Base-by-base conservation (phyloP, 805 yeast genomes). In the Komagataella kurtzmanii region DNA sequence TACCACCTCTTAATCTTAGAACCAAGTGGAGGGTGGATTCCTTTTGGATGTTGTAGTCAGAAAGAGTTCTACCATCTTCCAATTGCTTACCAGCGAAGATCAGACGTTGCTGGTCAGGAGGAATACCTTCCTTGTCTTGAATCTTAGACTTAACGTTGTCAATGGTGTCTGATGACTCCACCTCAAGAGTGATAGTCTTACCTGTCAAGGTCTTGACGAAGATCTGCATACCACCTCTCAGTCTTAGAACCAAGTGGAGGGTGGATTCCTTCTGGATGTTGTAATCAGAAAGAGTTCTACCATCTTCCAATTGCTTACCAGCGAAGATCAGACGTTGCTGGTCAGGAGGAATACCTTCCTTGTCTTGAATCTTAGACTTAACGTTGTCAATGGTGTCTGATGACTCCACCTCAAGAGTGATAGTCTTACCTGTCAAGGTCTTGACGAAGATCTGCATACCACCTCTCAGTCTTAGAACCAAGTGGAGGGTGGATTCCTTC, bases 241-340 rank as follows among this genome's bases (percentile, higher is more conserved):
- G 54, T 66, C 71, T 67, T 50, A 60, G 52, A 18, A 63, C 67
- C 61, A 63, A 60, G 57, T 65, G 67, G 3, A 65, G 55, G 23
- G 72, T 70, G 45, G 73, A 69, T 53, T 70, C 73, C 55, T 68
- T 69, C 54, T 69, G 73, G 48, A 69, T 70, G 67, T 70, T 69
- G 69, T 70, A 90, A 79, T 89, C 97, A 60, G 95, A 85, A 63
- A 89, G 79, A 60, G 97, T 89, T 81, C 97, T 87, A 69, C 97
- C 97, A 51, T 69, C 73, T 56, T 70, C 73, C 54, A 69, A 61
- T 56, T 70, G 73, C 61, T 69, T 69, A 66, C 73, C 73, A 36
- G 73, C 74, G 49, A 69, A 69, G 50, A 69, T 69, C 58, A 67
- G 61, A 64, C 72, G 62, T 55, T 65, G 71, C 55, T 70, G 72